A percentile compares a stretch with the other conserved stretches of the same genome.
These are phyloP conservation scores for Microsporum audouinii DNA, from an alignment of 2,329 filamentous ascomycete genomes.

Conservation along the genomic window DNA sequence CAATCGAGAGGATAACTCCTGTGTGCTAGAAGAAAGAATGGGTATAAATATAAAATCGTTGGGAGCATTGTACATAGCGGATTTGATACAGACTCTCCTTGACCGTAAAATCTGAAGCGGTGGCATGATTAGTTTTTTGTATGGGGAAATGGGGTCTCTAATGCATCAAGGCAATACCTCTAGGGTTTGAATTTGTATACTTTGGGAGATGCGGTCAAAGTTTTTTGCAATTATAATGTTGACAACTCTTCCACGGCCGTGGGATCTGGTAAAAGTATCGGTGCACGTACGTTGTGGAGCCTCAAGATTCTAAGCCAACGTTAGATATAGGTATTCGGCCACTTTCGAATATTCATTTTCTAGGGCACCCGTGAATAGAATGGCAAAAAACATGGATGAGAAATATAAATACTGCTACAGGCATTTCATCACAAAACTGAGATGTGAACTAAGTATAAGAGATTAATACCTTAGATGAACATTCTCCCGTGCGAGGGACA, in stretches of 20 bases:
- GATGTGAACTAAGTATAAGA: too few species aligned
- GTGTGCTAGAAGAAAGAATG: constrained; percentile 41
- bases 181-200: constrained; percentile 69
- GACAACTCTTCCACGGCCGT: constrained; percentile 50
- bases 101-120: constrained; percentile 61
- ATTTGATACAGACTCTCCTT: constrained; percentile 64
- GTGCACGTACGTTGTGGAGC: neutral
- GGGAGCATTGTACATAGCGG: constrained; percentile 60
- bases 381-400: too few species aligned
- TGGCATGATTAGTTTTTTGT: constrained; percentile 17
- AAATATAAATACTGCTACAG: too few species aligned
- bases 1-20: constrained; percentile 23
- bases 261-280: too few species aligned
- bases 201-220: constrained; percentile 59
- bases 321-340: neutral
- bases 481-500: neutral
- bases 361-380: too few species aligned
- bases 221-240: constrained; percentile 75
- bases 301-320: neutral
- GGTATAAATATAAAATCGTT: constrained; percentile 71
- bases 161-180: constrained; percentile 34
- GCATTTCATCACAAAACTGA: neutral
- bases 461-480: neutral
- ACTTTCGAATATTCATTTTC: too few species aligned
- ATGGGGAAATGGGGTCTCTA: neutral